Evolutionary conservation across 306 rosid genomes (phyloP), one percentile per base, ranked within the genome.

Genomic region (Cicer cuneatum): DNA sequence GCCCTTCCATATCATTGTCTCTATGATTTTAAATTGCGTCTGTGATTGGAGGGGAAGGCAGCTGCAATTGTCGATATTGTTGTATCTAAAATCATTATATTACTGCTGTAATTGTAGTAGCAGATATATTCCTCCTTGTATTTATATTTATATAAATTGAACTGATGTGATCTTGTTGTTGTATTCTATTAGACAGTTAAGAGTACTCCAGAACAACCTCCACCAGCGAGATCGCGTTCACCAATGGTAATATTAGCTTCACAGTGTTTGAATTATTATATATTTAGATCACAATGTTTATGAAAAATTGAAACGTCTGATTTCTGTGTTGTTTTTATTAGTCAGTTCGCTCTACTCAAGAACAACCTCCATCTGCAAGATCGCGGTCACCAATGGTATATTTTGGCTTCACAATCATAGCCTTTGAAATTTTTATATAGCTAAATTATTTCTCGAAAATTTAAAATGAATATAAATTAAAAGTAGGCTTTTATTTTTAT

Each of bases 341-440:
- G 88, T 0, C 85, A 65, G 54, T 81, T 80, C 82, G 83, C 38
- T 4, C 83, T 33, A 21, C 16, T 73, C 81, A 8, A 15, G 85
- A 84, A 33, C 84, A 84, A 74, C 19, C 70, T 76, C 61, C 46
- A 53, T 14, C 84, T 24, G 62, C 87, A 53, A 63, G 85, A 73
- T 61, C 87, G 1, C 78, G 72, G 2, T 78, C 88, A 9, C 84
- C 86, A 7, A 48, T 70, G 86, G 86, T 79, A 42, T 41, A 64
- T 63, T 48, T 45, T 43, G 53, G 9, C 51, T 71, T 52, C 68
- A 41, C 53, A 0, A 6, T 13, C 14, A 48, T 16, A 49, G 18
- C 5, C 21, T 62, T 10, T 51, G 18, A 70, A 51, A 18, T 58
- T 29, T 29, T 29, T 5, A 29, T 29, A 0, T 29, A 29, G 35